phyloP scores from a whole-genome alignment of 164 flowering plant species.

The Echeveria elegans region DNA sequence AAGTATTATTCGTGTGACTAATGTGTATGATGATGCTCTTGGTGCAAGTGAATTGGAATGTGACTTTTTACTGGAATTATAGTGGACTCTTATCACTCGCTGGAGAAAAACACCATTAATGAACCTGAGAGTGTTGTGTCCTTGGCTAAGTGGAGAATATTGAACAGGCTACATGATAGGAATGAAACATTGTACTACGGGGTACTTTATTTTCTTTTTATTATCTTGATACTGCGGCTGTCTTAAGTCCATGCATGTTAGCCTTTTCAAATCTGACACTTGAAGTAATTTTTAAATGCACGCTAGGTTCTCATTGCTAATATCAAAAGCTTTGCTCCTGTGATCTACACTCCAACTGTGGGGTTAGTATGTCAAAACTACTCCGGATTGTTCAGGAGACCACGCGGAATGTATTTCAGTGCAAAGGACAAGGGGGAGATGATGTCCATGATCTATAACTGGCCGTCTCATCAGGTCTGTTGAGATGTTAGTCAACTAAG shows the following conservation, averaged over 20 bases:
- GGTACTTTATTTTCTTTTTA: too few relatives aligned
- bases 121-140: constrained; percentile 47
- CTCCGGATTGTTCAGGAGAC: constrained; percentile 91
- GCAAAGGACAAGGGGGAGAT: constrained; percentile 98
- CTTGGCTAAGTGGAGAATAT: constrained; percentile 93
- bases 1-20: constrained; percentile 20
- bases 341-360: constrained; percentile 96
- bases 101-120: constrained; percentile 72
- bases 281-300: constrained; percentile 9
- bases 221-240: constrained; percentile 20
- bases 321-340: constrained; percentile 88
- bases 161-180: constrained; percentile 95
- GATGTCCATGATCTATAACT: constrained; percentile 99
- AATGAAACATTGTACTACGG: constrained; percentile 92
- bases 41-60: neutral
- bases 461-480: constrained; percentile 82
- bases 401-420: constrained; percentile 99
- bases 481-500: neutral
- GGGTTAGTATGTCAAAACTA: constrained; percentile 97
- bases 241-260: neutral
- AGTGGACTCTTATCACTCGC: constrained; percentile 92
- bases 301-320: constrained; percentile 88
- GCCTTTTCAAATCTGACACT: neutral
- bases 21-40: neutral
- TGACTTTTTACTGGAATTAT: neutral